Evolutionary conservation across 2,329 filamentous ascomycete species (phyloP).

Genomic region (Aspergillus vadensis): DNA sequence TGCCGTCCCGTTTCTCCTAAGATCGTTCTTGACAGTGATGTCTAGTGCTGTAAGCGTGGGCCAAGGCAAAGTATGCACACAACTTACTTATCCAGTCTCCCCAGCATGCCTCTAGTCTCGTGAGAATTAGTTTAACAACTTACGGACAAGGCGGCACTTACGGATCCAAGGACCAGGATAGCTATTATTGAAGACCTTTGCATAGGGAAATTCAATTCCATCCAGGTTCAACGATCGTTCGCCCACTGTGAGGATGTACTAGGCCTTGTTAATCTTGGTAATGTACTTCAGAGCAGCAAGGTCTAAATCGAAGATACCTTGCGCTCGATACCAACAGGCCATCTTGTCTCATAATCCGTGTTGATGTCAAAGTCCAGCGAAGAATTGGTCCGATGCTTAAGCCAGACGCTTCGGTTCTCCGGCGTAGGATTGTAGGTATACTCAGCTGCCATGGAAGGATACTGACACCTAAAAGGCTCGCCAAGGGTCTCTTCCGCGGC

Average conservation of each 20-base stretch:
- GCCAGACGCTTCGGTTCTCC: neutral
- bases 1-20: conserved; percentile 8
- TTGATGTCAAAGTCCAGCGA: conserved; percentile 1
- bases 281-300: too few species aligned
- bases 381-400: neutral
- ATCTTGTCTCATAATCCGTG: conserved; percentile 1
- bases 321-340: neutral
- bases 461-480: neutral
- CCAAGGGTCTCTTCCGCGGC: neutral
- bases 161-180: conserved; percentile 12
- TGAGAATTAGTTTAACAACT: neutral
- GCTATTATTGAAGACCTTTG: neutral
- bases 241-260: conserved; percentile 6
- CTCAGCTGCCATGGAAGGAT: conserved; percentile 3
- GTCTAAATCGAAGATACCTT: neutral
- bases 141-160: neutral
- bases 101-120: conserved; percentile 8
- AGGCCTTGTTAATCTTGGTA: neutral
- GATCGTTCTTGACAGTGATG: conserved; percentile 9
- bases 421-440: neutral
- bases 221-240: neutral
- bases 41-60: neutral
- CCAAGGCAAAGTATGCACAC: neutral
- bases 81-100: conserved; percentile 6
- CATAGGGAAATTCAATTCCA: neutral